Base-by-base conservation (phyloP, 208 protist genomes). In the Leishmania braziliensis region DNA sequence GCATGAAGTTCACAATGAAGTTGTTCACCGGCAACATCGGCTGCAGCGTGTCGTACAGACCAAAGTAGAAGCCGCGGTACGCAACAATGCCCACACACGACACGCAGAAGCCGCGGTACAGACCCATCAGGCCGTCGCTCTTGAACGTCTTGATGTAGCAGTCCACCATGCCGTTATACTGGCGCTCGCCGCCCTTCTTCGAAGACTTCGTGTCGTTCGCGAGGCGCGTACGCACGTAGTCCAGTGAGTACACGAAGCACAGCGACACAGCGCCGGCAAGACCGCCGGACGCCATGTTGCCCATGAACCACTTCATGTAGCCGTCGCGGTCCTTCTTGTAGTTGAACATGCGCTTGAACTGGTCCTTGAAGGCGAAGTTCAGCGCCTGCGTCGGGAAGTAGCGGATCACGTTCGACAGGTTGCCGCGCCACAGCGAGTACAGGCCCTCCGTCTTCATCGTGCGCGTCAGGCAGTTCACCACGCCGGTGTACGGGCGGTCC, bases 371-470 rank as follows among this genome's bases (percentile, higher is more conserved):
- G 71, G 98, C 96, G 81, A 99, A 99, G 98, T 99, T 99, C 71
- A 99, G 93, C 39, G 98, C 99, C 93, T 99, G 98, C 56, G 98
- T 99, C 74, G 99, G 98, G 94, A 99, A 99, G 95, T 99, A 99
- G 77, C 99, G 97, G 78, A 99, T 86, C 26, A 99, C 90, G 89
- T 99, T 99, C 51, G 98, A 95, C 33, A 97, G 77, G 96, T 99
- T 99, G 77, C 99, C 99, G 84, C 98, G 95, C 98, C 99, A 99
- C 79, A 99, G 96, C 43, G 99, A 82, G 56, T 85, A 84, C 53
- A 99, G 69, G 83, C 99, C 99, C 92, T 99, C 91, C 79, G 98
- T 97, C 68, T 76, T 86, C 60, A 92, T 46, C 58, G 99, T 98
- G 79, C 98, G 97, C 29, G 43, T 80, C 87, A 99, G 98, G 94